phyloP scores from a whole-genome alignment of 1,139 yeast genomes.

The Saccharomycopsis crataegensis region DNA sequence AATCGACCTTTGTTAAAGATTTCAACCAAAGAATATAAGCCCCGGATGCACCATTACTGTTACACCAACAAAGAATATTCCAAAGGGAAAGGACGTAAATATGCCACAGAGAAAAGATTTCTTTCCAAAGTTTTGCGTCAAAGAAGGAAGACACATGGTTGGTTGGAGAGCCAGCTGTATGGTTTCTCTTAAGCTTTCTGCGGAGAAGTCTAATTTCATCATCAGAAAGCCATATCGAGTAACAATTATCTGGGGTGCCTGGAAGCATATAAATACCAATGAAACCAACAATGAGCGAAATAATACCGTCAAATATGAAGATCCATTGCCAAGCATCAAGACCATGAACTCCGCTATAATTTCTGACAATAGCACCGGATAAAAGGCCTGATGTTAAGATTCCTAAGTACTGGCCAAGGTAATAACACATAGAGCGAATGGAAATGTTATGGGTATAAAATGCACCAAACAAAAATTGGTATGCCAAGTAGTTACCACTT shows the following conservation, averaged over 20 bases:
- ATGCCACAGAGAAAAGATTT: constrained; percentile 1
- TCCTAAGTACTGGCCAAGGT: constrained; percentile 26
- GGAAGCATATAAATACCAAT: constrained; percentile 24
- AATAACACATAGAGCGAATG: constrained; percentile 27
- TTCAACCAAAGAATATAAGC: constrained; percentile 47
- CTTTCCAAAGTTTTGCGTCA: constrained; percentile 7
- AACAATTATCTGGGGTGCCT: constrained; percentile 34
- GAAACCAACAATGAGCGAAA: constrained; percentile 30
- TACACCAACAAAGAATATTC: constrained; percentile 61
- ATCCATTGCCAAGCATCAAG: constrained; percentile 34
- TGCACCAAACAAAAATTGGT: constrained; percentile 25
- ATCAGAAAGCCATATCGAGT: constrained; percentile 24
- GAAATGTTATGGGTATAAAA: constrained; percentile 30
- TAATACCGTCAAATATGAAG: constrained; percentile 31
- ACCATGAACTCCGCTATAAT: constrained; percentile 29
- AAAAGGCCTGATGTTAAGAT: constrained; percentile 30
- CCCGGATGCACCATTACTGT: constrained; percentile 44
- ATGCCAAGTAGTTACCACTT: constrained; percentile 28
- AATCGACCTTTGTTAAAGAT: constrained; percentile 28
- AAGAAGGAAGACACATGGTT: neutral
- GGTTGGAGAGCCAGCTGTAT: constrained; percentile 5
- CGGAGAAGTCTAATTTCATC: constrained; percentile 34
- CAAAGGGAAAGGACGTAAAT: constrained; percentile 44
- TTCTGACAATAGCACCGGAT: constrained; percentile 33
- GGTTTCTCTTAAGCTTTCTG: constrained; percentile 15